Conservation (phyloP, 106 monocot species). For the Agapanthus africanus region DNA sequence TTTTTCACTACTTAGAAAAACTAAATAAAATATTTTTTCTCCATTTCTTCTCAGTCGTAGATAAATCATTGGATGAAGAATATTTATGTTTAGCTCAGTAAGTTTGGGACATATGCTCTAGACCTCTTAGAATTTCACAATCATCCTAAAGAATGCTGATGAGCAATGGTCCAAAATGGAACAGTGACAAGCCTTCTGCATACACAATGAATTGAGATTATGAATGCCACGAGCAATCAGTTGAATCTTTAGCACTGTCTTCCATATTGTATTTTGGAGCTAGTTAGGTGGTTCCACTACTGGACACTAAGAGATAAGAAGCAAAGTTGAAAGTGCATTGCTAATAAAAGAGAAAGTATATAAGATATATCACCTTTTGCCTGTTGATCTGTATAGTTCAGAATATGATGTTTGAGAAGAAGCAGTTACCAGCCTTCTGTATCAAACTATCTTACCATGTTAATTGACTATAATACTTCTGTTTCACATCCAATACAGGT, state of each 20-base stretch:
- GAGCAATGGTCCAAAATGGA: background rate
- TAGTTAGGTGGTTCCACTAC: background rate
- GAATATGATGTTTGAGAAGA: background rate
- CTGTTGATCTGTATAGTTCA: slow-evolving; percentile 1
- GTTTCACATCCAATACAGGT: slow-evolving; percentile 45
- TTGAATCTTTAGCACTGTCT: background rate
- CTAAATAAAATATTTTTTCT: background rate
- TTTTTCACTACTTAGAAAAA: background rate
- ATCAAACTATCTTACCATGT: background rate
- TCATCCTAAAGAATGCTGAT: background rate
- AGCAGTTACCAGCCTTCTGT: background rate
- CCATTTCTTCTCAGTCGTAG: background rate
- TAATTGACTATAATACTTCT: background rate
- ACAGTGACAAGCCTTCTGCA: background rate
- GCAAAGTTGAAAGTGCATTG: too few relatives aligned
- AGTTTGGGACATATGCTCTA: background rate
- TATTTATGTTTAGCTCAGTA: background rate
- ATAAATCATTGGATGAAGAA: background rate
- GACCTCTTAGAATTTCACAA: background rate
- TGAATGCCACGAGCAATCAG: too few relatives aligned
- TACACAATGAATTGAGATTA: background rate
- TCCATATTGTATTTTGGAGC: background rate
- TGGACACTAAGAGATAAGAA: background rate
- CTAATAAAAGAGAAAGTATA: background rate
- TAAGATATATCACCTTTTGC: background rate